phyloP scores from a whole-genome alignment of 495 filamentous ascomycete genomes.

The Lentithecium fluviatile region DNA sequence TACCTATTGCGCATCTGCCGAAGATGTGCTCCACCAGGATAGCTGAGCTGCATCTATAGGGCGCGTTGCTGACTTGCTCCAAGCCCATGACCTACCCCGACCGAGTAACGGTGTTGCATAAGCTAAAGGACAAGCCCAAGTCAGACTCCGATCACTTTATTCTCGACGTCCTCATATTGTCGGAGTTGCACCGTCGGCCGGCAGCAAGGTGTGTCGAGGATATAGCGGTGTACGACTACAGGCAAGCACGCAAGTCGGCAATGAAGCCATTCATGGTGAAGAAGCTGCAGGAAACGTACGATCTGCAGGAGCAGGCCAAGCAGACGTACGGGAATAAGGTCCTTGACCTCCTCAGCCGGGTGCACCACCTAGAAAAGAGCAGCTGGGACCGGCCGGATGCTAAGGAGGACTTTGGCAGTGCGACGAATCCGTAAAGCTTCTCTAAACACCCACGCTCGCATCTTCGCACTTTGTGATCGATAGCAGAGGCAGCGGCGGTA shows the following conservation, averaged over 20 bases:
- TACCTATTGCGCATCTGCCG: no score
- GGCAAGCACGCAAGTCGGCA: constrained; percentile 52
- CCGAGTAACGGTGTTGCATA: constrained; percentile 84
- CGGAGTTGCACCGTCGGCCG: constrained; percentile 74
- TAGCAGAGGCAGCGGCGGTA: background rate
- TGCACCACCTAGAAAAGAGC: constrained; percentile 63
- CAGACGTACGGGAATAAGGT: constrained; percentile 49
- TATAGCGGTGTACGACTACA: constrained; percentile 83
- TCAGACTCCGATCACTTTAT: constrained; percentile 54
- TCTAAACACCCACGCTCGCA: background rate
- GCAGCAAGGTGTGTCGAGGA: constrained; percentile 80
- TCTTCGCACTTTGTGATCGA: background rate
- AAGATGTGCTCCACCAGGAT: no score
- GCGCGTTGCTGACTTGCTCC: constrained; percentile 5
- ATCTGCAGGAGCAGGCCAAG: constrained; percentile 64
- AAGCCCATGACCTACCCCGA: constrained; percentile 91
- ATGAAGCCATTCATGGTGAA: constrained; percentile 67
- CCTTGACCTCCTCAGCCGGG: constrained; percentile 52
- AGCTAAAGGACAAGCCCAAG: constrained; percentile 59
- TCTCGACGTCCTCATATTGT: constrained; percentile 66
- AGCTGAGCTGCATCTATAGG: no score
- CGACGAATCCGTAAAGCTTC: constrained; percentile 26
- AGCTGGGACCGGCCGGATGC: constrained; percentile 75
- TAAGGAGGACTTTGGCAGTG: constrained; percentile 67
- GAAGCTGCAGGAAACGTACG: constrained; percentile 63